Conservation (phyloP, 768 basidiomycete species). For the Lactifluus echinatus region DNA sequence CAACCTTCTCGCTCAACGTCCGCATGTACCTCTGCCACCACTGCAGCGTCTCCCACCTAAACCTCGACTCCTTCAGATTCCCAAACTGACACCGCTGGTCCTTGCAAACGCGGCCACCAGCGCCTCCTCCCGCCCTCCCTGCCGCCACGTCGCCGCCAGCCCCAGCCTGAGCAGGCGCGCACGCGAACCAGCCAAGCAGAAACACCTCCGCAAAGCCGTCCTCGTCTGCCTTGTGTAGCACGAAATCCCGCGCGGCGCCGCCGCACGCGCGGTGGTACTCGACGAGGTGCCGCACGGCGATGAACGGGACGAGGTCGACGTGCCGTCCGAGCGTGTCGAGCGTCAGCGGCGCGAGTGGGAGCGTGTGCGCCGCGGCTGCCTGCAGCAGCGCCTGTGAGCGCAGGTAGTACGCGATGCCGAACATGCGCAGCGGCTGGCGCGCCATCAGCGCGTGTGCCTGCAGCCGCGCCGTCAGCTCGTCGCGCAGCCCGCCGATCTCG, state of each 20-base stretch:
- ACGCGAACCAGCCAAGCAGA: not conserved
- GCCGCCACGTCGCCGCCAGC: not conserved
- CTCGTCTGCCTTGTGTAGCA: not conserved
- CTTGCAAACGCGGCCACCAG: not conserved
- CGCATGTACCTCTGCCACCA: slow-evolving; percentile 4
- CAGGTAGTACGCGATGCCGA: not conserved
- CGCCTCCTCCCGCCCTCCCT: not conserved
- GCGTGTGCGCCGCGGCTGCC: not conserved
- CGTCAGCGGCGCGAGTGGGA: not conserved
- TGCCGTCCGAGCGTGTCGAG: slow-evolving; percentile 3
- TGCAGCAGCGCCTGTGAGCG: not conserved
- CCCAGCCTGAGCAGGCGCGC: not conserved
- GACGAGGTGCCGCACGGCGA: slow-evolving; percentile 2
- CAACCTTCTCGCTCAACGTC: not conserved
- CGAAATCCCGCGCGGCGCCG: not conserved
- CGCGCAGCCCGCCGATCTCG: slow-evolving; percentile 1
- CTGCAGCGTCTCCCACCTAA: not conserved
- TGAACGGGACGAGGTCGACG: slow-evolving; percentile 6
- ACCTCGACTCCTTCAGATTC: not conserved
- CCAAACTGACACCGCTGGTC: slow-evolving; percentile 5
- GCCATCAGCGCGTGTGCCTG: not conserved
- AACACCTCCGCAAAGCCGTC: slow-evolving; percentile 6
- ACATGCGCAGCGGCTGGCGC: slow-evolving; percentile 1
- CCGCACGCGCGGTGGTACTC: slow-evolving; percentile 4
- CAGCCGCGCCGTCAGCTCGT: not conserved